Base-by-base conservation (phyloP, 129 eudicot genomes). In the Flaveria sonorensis region DNA sequence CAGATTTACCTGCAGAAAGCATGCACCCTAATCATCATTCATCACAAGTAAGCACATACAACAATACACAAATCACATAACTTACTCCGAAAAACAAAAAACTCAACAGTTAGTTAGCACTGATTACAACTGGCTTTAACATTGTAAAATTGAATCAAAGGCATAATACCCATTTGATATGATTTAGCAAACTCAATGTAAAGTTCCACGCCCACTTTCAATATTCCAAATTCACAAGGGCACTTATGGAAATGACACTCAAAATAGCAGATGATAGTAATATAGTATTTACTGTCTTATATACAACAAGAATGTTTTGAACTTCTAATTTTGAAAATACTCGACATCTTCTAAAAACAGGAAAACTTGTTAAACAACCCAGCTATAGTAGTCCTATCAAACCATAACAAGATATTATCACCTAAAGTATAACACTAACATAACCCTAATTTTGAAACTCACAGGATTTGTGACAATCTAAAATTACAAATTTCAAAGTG, bases 1-100 rank as follows among this genome's bases (percentile, higher is more conserved):
- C 79, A 82, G 47, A 72, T 82, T 77, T 43, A 82, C 78, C 86
- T 82, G 79, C 32, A 39, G 53, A 81, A 65, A 50, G 59, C 73
- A 74, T 39, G 40, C 68, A 52, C 43, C 65, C 51, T 47, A 56
- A 68, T 71, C 39, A 32, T 32, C 39, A 32, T 36, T 6, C 74
- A 69, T 68, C 65, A 77, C 57, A 52, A 2, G 28, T 26, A 67
- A 45, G 46, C 81, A 51, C 81, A 51, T 50, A 23, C 21, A 52
- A 66, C 51, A 18, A 39, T 52, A 18, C 51, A 36, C 10, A 32
- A 50, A 52, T 72, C n/a, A 72, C 48, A 3, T 32, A 18, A 52
- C 15, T 52, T 53, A 72, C 28, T 32, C 48, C 11, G 26, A n/a
- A 53, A 72, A 72, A 53, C 18, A 53, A 48, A 72, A 13, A 56